Percentiles rank a stretch among this genome's conserved stretches.
phyloP scores from a whole-genome alignment of 2,329 filamentous ascomycete genomes.

The Penicillium oxalicum region DNA sequence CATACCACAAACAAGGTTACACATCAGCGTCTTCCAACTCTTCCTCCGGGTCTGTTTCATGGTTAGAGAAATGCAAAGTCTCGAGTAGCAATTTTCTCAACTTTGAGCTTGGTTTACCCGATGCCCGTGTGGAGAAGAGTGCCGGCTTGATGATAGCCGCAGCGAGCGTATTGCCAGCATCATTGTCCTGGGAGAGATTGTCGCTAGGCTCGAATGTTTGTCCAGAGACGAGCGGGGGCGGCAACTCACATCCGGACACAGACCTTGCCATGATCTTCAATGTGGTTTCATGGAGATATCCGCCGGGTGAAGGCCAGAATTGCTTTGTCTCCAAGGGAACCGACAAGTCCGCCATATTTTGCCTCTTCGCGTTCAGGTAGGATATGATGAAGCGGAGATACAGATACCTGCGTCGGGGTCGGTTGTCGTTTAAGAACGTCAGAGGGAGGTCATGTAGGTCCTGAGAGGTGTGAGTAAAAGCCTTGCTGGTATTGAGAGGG shows the following conservation, averaged over 20 bases:
- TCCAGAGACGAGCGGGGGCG: slow-evolving; percentile 2
- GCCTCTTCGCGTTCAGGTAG: slow-evolving; percentile 8
- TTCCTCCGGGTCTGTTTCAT: too few species aligned
- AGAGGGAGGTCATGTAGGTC: slow-evolving; percentile 6
- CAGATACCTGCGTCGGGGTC: slow-evolving; percentile 15
- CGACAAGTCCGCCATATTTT: neutral
- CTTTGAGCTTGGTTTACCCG: too few species aligned
- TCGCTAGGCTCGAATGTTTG: slow-evolving; percentile 2
- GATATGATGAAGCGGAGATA: slow-evolving; percentile 20
- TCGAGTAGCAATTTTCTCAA: too few species aligned
- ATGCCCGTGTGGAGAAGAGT: too few species aligned
- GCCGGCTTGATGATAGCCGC: neutral
- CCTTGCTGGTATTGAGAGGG: neutral
- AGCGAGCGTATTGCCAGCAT: slow-evolving; percentile 4
- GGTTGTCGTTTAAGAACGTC: slow-evolving; percentile 11
- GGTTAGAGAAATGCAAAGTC: too few species aligned
- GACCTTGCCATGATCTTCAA: slow-evolving; percentile 6
- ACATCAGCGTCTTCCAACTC: too few species aligned
- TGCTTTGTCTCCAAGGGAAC: slow-evolving; percentile 4
- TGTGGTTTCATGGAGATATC: slow-evolving; percentile 7
- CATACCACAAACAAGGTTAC: too few species aligned
- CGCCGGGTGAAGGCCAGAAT: slow-evolving; percentile 10
- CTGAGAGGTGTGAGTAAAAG: slow-evolving; percentile 6
- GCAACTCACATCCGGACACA: slow-evolving; percentile 9
- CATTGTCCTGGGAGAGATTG: neutral